Evolutionary conservation across 495 filamentous ascomycete genomes (phyloP), one percentile per base, ranked within the genome.

Genomic region (Aspergillus heteromorphus): DNA sequence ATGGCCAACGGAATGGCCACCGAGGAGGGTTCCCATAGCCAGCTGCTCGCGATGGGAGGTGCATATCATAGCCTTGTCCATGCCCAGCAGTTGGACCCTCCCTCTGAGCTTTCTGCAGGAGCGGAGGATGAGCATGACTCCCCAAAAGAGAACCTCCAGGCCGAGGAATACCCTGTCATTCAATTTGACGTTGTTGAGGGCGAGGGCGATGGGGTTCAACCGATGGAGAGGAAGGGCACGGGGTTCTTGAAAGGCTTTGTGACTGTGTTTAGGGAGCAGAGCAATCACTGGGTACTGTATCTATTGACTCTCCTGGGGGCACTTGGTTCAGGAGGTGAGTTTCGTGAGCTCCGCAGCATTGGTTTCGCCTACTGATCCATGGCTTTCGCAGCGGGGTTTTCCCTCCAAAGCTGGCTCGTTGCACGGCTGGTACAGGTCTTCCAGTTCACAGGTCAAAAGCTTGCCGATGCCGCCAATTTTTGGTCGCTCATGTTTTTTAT

Each of bases 401-500:
- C 73, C 0, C 47, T 67, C 2, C 71, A 76, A 41, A 71, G 68
- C 23, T 66, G 65, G 49, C 58, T 76, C 14, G 74, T 68, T 48
- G 65, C 71, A 0, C 56, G 64, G 13, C 23, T 72, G 0, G 48
- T 74, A 8, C 38, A 58, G 7, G 66, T 68, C 0, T 73, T 73
- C 38, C 61, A 69, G n/a, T 72, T 74, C 25, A 61, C 57, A 1
- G 69, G 60, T 5, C 51, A 67, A 19, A 51, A 66, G 40, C 60
- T 72, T 0, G 47, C 49, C 8, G 40, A 64, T 29, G 55, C 68
- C 0, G 78, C 64, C 16, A 77, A 75, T 47, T 85, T 86, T 53
- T 87, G 82, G 82, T 76, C 83, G 17, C 58, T 87, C 19, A 85
- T 85, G 79, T 87, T 87, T 59, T 80, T 86, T 40, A 65, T 78